A percentile compares a stretch with the other conserved stretches of the same genome.
Evolutionary conservation across 2,329 filamentous ascomycete genomes (phyloP).

Genomic region (Apiospora rasikravindrae): DNA sequence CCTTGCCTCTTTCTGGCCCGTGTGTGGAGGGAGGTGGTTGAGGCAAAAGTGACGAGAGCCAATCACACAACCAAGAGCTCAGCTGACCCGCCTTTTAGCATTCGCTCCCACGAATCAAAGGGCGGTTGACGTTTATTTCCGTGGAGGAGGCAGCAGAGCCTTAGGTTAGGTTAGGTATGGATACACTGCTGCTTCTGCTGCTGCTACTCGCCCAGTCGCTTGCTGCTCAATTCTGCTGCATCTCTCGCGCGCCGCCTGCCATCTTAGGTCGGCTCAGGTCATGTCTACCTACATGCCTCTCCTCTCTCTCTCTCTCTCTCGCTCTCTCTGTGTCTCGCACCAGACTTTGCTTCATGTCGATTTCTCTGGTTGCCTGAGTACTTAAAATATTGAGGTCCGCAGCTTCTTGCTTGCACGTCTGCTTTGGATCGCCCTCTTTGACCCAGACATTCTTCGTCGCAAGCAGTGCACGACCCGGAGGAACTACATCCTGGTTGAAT

Average conservation of each 20-base stretch:
- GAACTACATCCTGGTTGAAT: not conserved
- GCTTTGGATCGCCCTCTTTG: not conserved
- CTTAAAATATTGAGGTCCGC: not conserved
- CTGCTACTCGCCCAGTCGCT: not conserved
- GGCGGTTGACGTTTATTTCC: slow-evolving; percentile 11
- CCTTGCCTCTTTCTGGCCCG: not conserved
- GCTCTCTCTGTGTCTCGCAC: not conserved
- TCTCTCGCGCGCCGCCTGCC: slow-evolving; percentile 5
- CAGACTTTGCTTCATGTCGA: not conserved
- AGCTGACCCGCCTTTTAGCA: slow-evolving; percentile 15
- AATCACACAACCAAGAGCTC: slow-evolving; percentile 2
- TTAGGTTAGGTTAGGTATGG: too few relatives aligned
- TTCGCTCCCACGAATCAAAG: slow-evolving; percentile 14
- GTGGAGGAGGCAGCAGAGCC: not conserved
- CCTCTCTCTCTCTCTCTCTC: not conserved
- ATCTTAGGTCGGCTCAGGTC: not conserved
- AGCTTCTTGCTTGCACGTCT: not conserved
- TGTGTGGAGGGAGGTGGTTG: slow-evolving; percentile 1
- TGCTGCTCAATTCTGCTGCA: not conserved
- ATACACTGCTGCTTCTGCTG: not conserved
- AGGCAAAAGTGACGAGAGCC: slow-evolving; percentile 18
- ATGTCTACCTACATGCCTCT: not conserved
- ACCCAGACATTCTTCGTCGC: not conserved
- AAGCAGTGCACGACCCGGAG: not conserved
- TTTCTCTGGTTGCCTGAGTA: not conserved